Evolutionary conservation across 2,329 filamentous ascomycete genomes (phyloP).

Genomic region (Fusarium papillatum): DNA sequence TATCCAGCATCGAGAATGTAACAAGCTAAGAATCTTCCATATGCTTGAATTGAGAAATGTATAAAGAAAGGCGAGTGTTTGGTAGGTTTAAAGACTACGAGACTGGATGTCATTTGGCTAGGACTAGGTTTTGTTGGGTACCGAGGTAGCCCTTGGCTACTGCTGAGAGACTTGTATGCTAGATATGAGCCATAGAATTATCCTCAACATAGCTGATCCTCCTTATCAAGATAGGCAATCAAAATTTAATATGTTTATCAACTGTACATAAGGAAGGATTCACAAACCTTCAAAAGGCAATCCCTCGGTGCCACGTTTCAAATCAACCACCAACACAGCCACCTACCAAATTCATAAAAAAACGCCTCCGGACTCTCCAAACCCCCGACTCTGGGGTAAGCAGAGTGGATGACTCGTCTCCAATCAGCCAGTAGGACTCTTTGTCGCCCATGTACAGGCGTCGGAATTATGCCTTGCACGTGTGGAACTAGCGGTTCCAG

Average conservation of each 20-base stretch:
- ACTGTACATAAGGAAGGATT: neutral
- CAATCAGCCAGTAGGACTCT: constrained; percentile 5
- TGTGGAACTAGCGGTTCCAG: constrained; percentile 30
- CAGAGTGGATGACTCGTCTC: constrained; percentile 9
- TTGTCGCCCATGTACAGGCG: neutral
- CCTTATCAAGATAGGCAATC: neutral
- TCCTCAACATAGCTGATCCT: neutral
- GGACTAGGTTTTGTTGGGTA: too few species aligned
- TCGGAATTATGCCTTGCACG: constrained; percentile 26
- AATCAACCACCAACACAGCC: neutral
- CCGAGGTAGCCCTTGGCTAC: neutral
- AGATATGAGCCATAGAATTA: neutral
- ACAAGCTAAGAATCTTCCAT: too few species aligned
- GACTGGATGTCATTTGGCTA: too few species aligned
- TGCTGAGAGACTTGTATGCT: neutral
- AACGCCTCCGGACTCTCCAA: neutral
- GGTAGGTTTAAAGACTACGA: too few species aligned
- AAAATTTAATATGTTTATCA: too few species aligned
- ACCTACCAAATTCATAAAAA: neutral
- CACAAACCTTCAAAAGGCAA: neutral
- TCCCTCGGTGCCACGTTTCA: neutral
- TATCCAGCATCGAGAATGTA: too few species aligned
- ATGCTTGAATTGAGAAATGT: too few species aligned
- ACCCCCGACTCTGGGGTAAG: constrained; percentile 8
- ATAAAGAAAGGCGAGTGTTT: too few species aligned